These are phyloP conservation scores for Penicillium bovifimosum DNA, from an alignment of 495 filamentous ascomycete species.

Conservation along the genomic window DNA sequence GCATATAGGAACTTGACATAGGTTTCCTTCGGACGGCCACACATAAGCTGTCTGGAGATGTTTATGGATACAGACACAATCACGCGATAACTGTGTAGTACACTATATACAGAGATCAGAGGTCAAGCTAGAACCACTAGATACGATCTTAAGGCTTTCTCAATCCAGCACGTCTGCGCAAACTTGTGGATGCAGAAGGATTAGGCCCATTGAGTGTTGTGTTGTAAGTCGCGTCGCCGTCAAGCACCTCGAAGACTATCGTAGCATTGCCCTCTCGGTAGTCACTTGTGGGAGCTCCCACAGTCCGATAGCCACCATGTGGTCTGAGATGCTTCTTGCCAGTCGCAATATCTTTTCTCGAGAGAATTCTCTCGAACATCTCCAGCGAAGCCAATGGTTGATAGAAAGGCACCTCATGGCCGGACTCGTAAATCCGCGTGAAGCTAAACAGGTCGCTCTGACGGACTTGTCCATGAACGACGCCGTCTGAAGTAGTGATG, in stretches of 20 bases:
- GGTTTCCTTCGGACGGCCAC: too few species aligned
- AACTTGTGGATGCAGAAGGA: conserved; percentile 1
- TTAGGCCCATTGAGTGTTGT: conserved; percentile 45
- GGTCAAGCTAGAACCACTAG: too few species aligned
- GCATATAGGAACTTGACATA: too few species aligned
- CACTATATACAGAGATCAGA: too few species aligned
- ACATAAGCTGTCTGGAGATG: too few species aligned
- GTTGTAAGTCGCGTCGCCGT: conserved; percentile 50
- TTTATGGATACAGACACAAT: too few species aligned
- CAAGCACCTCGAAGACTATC: conserved; percentile 45
- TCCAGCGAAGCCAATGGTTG: conserved; percentile 57
- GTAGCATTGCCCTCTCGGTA: conserved; percentile 55
- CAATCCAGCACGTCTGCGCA: background rate
- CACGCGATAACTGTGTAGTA: too few species aligned
- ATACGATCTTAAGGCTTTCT: too few species aligned
- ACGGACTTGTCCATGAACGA: conserved; percentile 59
- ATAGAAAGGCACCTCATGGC: conserved; percentile 67
- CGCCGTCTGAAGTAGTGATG: conserved; percentile 48
- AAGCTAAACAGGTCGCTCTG: conserved; percentile 67
- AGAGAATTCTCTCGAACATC: conserved; percentile 54
- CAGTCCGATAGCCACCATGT: conserved; percentile 37
- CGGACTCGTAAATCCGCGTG: conserved; percentile 62
- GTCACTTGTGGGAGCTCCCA: conserved; percentile 45
- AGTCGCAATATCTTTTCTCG: conserved; percentile 55
- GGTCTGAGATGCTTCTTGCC: conserved; percentile 34